These are phyloP conservation scores for Lactifluus echinatus DNA, from an alignment of 768 basidiomycete species.

Conservation along the genomic window DNA sequence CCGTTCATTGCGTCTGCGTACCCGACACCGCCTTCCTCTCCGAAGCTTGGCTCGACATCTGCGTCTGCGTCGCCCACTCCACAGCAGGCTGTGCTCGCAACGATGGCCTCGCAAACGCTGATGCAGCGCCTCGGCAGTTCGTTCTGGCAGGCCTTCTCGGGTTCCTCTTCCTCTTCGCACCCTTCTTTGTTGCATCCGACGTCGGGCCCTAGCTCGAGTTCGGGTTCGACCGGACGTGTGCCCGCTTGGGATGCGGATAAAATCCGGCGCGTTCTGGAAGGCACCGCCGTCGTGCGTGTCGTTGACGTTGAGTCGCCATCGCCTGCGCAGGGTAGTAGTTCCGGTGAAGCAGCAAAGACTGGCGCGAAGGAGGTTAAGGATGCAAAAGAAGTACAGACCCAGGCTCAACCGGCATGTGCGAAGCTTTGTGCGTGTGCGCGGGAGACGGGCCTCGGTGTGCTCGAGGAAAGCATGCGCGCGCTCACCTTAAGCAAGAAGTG, in stretches of 20 bases:
- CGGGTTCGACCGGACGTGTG: not conserved
- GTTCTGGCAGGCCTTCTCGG: slow-evolving; percentile 87
- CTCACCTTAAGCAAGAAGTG: slow-evolving; percentile 48
- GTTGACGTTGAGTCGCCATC: slow-evolving; percentile 57
- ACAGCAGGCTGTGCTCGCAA: slow-evolving; percentile 51
- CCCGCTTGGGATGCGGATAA: slow-evolving; percentile 58
- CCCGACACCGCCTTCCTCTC: slow-evolving; percentile 39
- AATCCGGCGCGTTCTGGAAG: slow-evolving; percentile 72
- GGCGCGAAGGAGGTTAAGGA: not conserved
- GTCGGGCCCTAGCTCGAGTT: not conserved
- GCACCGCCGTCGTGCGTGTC: slow-evolving; percentile 68
- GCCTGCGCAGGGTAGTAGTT: not conserved
- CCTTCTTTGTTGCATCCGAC: not conserved
- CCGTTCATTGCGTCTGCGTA: slow-evolving; percentile 24
- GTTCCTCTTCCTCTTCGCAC: slow-evolving; percentile 27
- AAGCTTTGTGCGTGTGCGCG: slow-evolving; percentile 6
- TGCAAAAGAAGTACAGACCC: not conserved
- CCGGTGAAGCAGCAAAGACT: not conserved
- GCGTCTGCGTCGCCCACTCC: slow-evolving; percentile 27
- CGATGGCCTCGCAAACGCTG: slow-evolving; percentile 73
- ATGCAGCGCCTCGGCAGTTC: slow-evolving; percentile 60
- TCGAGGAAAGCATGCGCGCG: slow-evolving; percentile 65
- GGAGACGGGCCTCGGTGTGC: slow-evolving; percentile 16
- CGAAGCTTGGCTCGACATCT: slow-evolving; percentile 28
- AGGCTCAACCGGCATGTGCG: slow-evolving; percentile 1